These are phyloP conservation scores for Ophiosphaerella herpotricha DNA, from an alignment of 2,329 filamentous ascomycete species.

Conservation along the genomic window DNA sequence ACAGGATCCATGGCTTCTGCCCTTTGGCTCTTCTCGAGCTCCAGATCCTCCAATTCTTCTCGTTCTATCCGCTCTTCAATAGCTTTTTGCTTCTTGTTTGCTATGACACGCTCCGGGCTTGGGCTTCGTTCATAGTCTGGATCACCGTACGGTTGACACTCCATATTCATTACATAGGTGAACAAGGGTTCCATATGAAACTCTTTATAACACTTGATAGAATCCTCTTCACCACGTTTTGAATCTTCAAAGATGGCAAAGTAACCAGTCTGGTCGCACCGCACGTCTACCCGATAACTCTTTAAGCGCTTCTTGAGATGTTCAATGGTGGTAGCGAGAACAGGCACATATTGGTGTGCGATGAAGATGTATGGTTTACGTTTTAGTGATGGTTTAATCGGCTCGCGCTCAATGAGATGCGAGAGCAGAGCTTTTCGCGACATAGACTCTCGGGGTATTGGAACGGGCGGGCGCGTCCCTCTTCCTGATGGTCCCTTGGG, in stretches of 20 bases:
- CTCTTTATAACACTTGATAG: slow-evolving; percentile 76
- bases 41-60: slow-evolving; percentile 80
- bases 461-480: slow-evolving; percentile 42
- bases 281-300: slow-evolving; percentile 78
- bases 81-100: slow-evolving; percentile 61
- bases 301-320: slow-evolving; percentile 91
- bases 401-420: slow-evolving; percentile 65
- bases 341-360: slow-evolving; percentile 82
- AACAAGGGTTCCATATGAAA: slow-evolving; percentile 86
- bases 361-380: slow-evolving; percentile 90
- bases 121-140: slow-evolving; percentile 64
- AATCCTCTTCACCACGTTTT: slow-evolving; percentile 75
- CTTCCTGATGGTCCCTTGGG: slow-evolving; percentile 80
- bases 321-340: slow-evolving; percentile 80
- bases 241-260: slow-evolving; percentile 89
- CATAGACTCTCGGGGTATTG: slow-evolving; percentile 46
- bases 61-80: slow-evolving; percentile 69
- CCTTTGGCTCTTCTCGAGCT: slow-evolving; percentile 86
- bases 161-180: slow-evolving; percentile 91
- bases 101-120: slow-evolving; percentile 55
- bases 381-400: slow-evolving; percentile 71
- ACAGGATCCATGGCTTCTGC: slow-evolving; percentile 92
- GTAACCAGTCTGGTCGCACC: slow-evolving; percentile 84
- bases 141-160: slow-evolving; percentile 72
- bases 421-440: slow-evolving; percentile 52